Evolutionary conservation across 306 rosid species (phyloP), one percentile per base, ranked within the genome.

Genomic region (Boehmeria nivea): DNA sequence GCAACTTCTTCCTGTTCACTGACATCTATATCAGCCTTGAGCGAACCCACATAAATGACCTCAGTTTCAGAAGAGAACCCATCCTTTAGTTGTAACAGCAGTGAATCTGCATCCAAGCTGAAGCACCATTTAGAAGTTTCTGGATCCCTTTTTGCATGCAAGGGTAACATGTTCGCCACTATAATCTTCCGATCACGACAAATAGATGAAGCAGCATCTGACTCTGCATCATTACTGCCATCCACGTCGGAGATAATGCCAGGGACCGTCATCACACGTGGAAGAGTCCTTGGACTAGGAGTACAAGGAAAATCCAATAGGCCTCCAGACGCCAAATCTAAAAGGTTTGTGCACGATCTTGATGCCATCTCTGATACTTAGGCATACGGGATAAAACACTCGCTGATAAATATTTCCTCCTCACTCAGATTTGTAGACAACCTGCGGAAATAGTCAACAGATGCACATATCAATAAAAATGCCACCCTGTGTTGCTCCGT

Each of bases 21-120:
- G 18, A 64, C 43, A 65, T 83, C 91, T 59, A 88, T 70, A 60
- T 88, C 88, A 51, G 45, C 84, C 72, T 82, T 83, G 64, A 85
- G 93, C 21, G 83, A 85, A 26, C 97, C 95, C 71, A 88, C 88
- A 72, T 85, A 83, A 27, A 88, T 66, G 19, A 88, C 95, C 61
- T 78, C 88, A 48, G 68, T 70, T 64, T 85, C 89, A 13, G 85
- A 57, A 28, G 88, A 75, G 72, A 88, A 78, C 26, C 85, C 95
- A 65, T 83, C 97, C 60, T 67, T 85, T 15, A 78, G 37, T 8
- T 88, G 95, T 60, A 88, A 69, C 37, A 76, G 68, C 65, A 83
- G 65, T 31, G 97, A 83, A 76, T 88, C 97, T 63, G 78, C 78
- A 19, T 88, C 95, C 65, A 75, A 72, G 61, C 73, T 74, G 81